Evolutionary conservation across 768 basidiomycete species (phyloP).

Genomic region (Pleurotus giganteus): DNA sequence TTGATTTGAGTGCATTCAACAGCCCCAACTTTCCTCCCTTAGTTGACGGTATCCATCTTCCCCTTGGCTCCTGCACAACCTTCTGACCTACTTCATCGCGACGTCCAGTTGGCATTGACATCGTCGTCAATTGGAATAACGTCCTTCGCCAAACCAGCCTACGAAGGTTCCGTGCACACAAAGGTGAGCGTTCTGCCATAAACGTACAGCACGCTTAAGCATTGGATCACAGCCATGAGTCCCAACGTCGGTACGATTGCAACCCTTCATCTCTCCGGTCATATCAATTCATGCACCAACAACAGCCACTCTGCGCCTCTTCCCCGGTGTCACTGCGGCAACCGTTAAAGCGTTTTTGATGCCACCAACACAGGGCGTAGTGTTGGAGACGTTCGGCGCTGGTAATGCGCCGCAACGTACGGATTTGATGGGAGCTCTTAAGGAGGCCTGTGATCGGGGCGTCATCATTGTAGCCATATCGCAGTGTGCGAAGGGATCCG

Average conservation of each 20-base stretch:
- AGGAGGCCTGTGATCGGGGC: slow-evolving; percentile 79
- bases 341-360: slow-evolving; percentile 76
- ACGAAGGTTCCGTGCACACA: slow-evolving; percentile 78
- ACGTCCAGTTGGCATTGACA: slow-evolving; percentile 79
- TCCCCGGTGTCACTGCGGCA: slow-evolving; percentile 79
- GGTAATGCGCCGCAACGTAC: slow-evolving; percentile 87
- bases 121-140: slow-evolving; percentile 85
- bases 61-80: neutral
- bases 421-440: slow-evolving; percentile 74
- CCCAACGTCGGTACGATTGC: slow-evolving; percentile 69
- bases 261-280: slow-evolving; percentile 3
- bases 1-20: slow-evolving; percentile 78
- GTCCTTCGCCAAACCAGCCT: slow-evolving; percentile 81
- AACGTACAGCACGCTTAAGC: neutral
- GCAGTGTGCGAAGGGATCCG: slow-evolving; percentile 85
- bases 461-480: slow-evolving; percentile 90
- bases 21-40: slow-evolving; percentile 84
- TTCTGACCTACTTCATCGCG: slow-evolving; percentile 9
- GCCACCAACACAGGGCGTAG: slow-evolving; percentile 75
- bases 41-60: slow-evolving; percentile 57
- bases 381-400: slow-evolving; percentile 89
- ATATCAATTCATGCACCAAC: neutral
- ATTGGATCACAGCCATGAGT: slow-evolving; percentile 56
- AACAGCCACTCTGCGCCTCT: slow-evolving; percentile 76
- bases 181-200: slow-evolving; percentile 40